These are phyloP conservation scores for Entomortierella beljakovae DNA, from an alignment of 192 early-diverging fungal species.

Conservation along the genomic window DNA sequence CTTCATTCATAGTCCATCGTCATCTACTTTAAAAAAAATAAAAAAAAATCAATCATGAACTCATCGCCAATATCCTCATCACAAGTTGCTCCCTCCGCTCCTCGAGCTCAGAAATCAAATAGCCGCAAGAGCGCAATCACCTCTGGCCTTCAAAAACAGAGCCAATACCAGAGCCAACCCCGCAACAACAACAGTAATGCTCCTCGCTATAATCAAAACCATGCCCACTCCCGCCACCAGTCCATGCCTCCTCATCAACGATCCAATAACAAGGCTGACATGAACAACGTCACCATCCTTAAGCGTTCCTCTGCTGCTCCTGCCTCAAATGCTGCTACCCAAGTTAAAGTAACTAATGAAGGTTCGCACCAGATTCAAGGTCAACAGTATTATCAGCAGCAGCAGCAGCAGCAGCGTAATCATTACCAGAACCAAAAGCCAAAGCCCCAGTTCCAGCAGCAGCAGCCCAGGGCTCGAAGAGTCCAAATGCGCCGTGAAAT, in stretches of 20 bases:
- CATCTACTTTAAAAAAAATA: neutral
- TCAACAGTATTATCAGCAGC: slow-evolving; percentile 6
- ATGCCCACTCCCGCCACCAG: slow-evolving; percentile 17
- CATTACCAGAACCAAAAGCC: slow-evolving; percentile 14
- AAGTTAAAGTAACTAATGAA: neutral
- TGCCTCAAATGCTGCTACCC: neutral
- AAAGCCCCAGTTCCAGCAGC: slow-evolving; percentile 16
- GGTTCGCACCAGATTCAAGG: neutral
- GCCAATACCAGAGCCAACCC: slow-evolving; percentile 6
- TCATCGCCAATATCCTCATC: slow-evolving; percentile 29
- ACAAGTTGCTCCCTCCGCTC: slow-evolving; percentile 12
- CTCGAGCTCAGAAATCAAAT: slow-evolving; percentile 33
- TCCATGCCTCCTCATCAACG: slow-evolving; percentile 34
- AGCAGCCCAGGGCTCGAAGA: slow-evolving; percentile 54
- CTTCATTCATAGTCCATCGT: too few relatives aligned
- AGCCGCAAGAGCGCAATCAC: slow-evolving; percentile 26
- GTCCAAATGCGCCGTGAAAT: slow-evolving; percentile 60
- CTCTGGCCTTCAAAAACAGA: slow-evolving; percentile 2
- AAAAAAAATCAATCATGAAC: slow-evolving; percentile 9
- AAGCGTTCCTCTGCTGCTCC: slow-evolving; percentile 23
- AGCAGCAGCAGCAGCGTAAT: slow-evolving; percentile 16
- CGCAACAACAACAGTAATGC: slow-evolving; percentile 8
- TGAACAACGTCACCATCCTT: slow-evolving; percentile 20
- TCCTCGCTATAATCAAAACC: slow-evolving; percentile 18
- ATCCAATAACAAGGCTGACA: slow-evolving; percentile 10